Evolutionary conservation across 495 filamentous ascomycete genomes (phyloP), one percentile per base, ranked within the genome.

Genomic region (Chaetomidium leptoderma): DNA sequence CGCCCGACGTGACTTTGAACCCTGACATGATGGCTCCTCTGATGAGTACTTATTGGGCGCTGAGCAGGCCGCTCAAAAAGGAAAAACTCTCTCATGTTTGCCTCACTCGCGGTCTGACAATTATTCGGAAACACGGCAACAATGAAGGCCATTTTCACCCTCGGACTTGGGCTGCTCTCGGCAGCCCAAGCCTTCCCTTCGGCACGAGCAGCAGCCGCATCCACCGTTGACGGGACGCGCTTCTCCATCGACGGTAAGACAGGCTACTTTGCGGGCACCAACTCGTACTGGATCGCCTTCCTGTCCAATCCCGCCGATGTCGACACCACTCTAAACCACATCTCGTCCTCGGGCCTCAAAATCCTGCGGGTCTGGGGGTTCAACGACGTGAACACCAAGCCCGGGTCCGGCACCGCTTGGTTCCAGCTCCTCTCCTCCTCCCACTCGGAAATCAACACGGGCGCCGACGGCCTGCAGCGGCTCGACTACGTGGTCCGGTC

Each of bases 281-380:
- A 91, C 70, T 72, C 81, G 44, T 91, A 90, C 76, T 91, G 85
- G 86, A 81, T 89, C 59, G 73, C 78, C 17, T 89, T 89, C 73
- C 77, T 89, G 23, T 81, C 74, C 19, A 83, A 81, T 66, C 76
- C 81, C 58, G 71, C 66, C n/a, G 85, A 89, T 64, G 80, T 88
- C 10, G 83, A 87, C 59, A 76, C 77, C n/a, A 72, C 84, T 40
- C 64, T 78, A 14, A 72, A 82, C 61, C 67, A 81, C 51, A 67
- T 80, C 44, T 56, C 53, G 9, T 57, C 72, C 23, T 77, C 84
- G 13, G 84, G 83, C 2, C 76, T 88, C 52, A 86, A 85, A 62
- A 83, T 89, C 63, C 72, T 88, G 35, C 82, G 87, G 11, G 76
- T 87, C 53, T 89, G 87, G 86, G 86, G 85, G 0, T 90, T 90